Base-by-base conservation (phyloP, 2,329 filamentous ascomycete species). In the Alternaria hordeiaustralica region DNA sequence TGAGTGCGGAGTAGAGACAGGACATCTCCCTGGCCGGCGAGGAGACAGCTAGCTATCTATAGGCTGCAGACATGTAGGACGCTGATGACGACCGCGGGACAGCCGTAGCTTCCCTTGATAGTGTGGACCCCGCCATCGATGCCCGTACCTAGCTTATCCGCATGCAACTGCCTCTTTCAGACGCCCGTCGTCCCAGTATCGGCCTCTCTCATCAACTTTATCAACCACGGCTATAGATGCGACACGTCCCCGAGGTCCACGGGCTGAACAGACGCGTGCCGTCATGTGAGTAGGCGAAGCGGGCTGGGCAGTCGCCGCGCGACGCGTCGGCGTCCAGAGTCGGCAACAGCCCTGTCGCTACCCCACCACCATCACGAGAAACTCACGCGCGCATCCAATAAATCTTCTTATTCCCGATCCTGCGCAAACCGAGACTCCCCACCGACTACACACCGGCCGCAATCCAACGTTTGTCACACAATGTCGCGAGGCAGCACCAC, bases 111-210 rank as follows among this genome's bases (percentile, higher is more conserved):
- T 63, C 64, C 60, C 15, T 15, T 44, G 30, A 50, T 60, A 33
- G 57, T 49, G 56, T 66, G 61, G 62, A 66, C 72, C 72, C 73
- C 73, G 71, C 73, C 60, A 70, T 67, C 69, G 65, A 51, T 51
- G 66, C 68, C 67, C 65, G 60, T 57, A 53, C 49, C 60, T 68
- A 62, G 61, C 65, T 64, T 58, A 54, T 60, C 60, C 71, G 72
- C 67, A 63, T 73, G 59, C 60, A 71, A 69, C 65, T 77, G 66
- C 73, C 73, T 54, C 47, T 12, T 49, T 7, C 57, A 63, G 57
- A 70, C 63, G 46, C 63, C 64, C 60, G 61, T 63, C 56, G 25
- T n/a, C 23, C 47, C n/a, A 26, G 28, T 28, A n/a, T 41, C 64
- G 33, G 49, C 20, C 28, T 2, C n/a, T 36, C 36, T 43, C 30